Evolutionary conservation across 495 filamentous ascomycete genomes (phyloP).

Genomic region (Terfezia claveryi): DNA sequence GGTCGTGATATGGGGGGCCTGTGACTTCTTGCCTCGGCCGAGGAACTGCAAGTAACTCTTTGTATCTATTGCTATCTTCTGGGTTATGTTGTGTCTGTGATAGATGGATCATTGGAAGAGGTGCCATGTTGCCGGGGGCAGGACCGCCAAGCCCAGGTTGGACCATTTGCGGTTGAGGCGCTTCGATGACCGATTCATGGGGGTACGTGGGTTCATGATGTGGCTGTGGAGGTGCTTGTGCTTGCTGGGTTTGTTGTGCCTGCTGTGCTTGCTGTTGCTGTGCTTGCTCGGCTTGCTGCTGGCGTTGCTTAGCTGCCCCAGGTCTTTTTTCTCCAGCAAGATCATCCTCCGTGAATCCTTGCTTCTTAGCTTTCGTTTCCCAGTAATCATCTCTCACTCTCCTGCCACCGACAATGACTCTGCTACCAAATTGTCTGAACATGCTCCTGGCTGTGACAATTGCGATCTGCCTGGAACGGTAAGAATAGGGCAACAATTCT

Average conservation of each 20-base stretch:
- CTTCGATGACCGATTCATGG: conserved; percentile 42
- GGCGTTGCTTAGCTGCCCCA: conserved; percentile 34
- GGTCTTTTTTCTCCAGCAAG: conserved; percentile 90
- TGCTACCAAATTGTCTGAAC: conserved; percentile 97
- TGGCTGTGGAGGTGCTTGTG: conserved; percentile 44
- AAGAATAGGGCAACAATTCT: conserved; percentile 92
- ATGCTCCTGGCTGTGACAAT: conserved; percentile 98
- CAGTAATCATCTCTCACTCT: conserved; percentile 95
- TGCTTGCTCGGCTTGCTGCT: conserved; percentile 20
- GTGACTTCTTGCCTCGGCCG: conserved; percentile 77
- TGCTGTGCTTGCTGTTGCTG: conserved; percentile 24
- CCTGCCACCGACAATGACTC: conserved; percentile 71
- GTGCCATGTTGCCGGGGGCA: conserved; percentile 38
- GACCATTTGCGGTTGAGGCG: conserved; percentile 42
- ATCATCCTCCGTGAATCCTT: conserved; percentile 96
- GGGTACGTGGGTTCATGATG: conserved; percentile 48
- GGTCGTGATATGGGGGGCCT: conserved; percentile 73
- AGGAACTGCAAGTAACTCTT: conserved; percentile 59
- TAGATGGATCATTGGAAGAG: conserved; percentile 69
- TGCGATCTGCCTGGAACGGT: conserved; percentile 90
- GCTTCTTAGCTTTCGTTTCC: conserved; percentile 90
- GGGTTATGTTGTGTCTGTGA: conserved; percentile 13
- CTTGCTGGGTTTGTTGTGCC: conserved; percentile 23
- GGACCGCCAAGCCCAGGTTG: conserved; percentile 46
- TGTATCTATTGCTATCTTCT: conserved; percentile 47